These are phyloP conservation scores for Entomophthora muscae DNA, from an alignment of 371 early-diverging fungal genomes.

Conservation along the genomic window DNA sequence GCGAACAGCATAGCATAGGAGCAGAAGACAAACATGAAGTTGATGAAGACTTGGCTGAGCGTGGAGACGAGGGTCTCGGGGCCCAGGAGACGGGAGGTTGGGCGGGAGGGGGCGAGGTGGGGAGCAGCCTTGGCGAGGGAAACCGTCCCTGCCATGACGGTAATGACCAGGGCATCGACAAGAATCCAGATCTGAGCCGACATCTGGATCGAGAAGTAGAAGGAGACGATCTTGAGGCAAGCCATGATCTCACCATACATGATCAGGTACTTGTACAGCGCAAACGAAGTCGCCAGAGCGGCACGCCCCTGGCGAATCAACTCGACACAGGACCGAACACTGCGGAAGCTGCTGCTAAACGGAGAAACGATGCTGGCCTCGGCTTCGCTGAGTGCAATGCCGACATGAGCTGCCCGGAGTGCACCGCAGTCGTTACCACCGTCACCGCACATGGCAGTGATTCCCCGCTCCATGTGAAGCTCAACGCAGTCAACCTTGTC, in stretches of 20 bases:
- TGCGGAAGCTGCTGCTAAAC: constrained; percentile 52
- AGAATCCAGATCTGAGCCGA: constrained; percentile 47
- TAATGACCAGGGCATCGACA: constrained; percentile 45
- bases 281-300: constrained; percentile 56
- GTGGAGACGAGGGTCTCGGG: constrained; percentile 45
- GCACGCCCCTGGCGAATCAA: constrained; percentile 53
- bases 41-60: constrained; percentile 40
- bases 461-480: constrained; percentile 49
- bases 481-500: constrained; percentile 55
- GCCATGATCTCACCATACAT: constrained; percentile 60
- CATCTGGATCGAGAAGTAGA: constrained; percentile 30
- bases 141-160: constrained; percentile 41
- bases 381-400: constrained; percentile 72
- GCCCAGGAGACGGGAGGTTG: constrained; percentile 50
- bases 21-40: constrained; percentile 30
- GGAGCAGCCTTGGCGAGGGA: constrained; percentile 36
- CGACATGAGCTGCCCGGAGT: constrained; percentile 76
- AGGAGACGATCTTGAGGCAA: constrained; percentile 37
- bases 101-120: constrained; percentile 30
- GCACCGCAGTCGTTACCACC: constrained; percentile 95
- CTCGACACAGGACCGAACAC: constrained; percentile 49
- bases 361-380: constrained; percentile 76
- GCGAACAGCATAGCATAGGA: constrained; percentile 31
- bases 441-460: constrained; percentile 87
- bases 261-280: constrained; percentile 51